phyloP scores from a whole-genome alignment of 2,329 filamentous ascomycete species.

The Colletotrichum sublineola region DNA sequence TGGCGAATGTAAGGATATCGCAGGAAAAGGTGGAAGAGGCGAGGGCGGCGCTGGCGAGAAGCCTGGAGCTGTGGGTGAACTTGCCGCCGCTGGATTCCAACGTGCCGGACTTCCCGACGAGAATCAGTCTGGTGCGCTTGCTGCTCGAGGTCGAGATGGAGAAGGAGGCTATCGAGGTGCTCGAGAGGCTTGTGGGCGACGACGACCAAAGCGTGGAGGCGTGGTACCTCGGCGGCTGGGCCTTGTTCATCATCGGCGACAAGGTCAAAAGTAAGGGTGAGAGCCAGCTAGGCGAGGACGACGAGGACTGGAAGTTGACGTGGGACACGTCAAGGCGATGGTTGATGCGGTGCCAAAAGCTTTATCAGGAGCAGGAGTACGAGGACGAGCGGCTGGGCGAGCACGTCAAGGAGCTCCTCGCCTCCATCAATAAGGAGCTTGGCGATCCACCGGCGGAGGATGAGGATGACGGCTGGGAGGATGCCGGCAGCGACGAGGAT shows the following conservation, averaged over 20 bases:
- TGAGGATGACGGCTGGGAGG: conserved; percentile 64
- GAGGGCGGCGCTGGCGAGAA: conserved; percentile 80
- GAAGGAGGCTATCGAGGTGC: conserved; percentile 84
- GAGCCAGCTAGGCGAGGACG: conserved; percentile 48
- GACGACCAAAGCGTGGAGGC: conserved; percentile 96
- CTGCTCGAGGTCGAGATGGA: conserved; percentile 93
- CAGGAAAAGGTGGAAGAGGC: conserved; percentile 86
- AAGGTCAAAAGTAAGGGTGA: conserved; percentile 65
- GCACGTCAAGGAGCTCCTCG: conserved; percentile 80
- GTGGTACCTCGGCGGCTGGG: conserved; percentile 98
- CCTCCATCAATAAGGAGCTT: conserved; percentile 73
- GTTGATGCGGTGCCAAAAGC: conserved; percentile 82
- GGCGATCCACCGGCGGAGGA: conserved; percentile 70
- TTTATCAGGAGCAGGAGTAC: conserved; percentile 86
- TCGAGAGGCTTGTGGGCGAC: conserved; percentile 86
- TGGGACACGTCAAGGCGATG: conserved; percentile 85
- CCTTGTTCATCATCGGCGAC: conserved; percentile 82
- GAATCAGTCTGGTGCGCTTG: conserved; percentile 85
- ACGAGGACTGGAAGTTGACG: conserved; percentile 69
- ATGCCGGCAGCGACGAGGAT: conserved; percentile 60
- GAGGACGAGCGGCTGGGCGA: conserved; percentile 84
- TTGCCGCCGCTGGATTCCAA: conserved; percentile 77
- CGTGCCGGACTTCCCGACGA: conserved; percentile 87
- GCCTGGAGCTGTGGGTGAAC: conserved; percentile 86
- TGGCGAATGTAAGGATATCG: conserved; percentile 93